A percentile compares a stretch with the other conserved stretches of the same genome.
phyloP scores from a whole-genome alignment of 2,329 filamentous ascomycete genomes.

The Ophioceras dolichostomum region DNA sequence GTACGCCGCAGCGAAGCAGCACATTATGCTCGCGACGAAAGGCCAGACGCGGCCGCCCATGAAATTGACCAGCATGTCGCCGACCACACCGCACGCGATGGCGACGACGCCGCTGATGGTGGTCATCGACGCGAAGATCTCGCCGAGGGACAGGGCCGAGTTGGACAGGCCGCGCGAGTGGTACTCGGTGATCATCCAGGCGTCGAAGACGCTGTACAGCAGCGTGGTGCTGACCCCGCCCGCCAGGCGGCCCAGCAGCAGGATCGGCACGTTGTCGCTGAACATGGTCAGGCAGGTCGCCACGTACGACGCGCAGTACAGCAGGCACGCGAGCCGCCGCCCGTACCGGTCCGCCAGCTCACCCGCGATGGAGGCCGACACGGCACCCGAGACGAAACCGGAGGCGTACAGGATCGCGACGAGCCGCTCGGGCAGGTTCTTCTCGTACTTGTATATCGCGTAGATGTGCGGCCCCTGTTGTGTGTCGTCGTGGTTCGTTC shows the following conservation, averaged over 20 bases:
- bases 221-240: constrained; percentile 43
- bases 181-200: constrained; percentile 48
- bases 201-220: constrained; percentile 46
- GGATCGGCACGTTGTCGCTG: constrained; percentile 23
- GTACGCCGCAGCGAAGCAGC: constrained; percentile 28
- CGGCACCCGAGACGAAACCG: constrained; percentile 34
- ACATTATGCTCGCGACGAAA: constrained; percentile 31
- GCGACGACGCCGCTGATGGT: constrained; percentile 42
- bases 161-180: constrained; percentile 30
- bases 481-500: not conserved
- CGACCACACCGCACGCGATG: constrained; percentile 37
- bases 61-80: constrained; percentile 34
- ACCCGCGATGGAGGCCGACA: constrained; percentile 28
- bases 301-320: constrained; percentile 40
- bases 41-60: constrained; percentile 38
- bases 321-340: constrained; percentile 35
- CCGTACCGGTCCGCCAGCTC: constrained; percentile 29
- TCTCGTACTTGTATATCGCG: constrained; percentile 38
- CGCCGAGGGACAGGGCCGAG: constrained; percentile 29
- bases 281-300: constrained; percentile 39
- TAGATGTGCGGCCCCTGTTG: constrained; percentile 34
- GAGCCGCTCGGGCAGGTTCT: constrained; percentile 27
- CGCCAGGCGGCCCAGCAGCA: constrained; percentile 41
- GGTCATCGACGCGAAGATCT: constrained; percentile 39
- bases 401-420: constrained; percentile 32